Evolutionary conservation across 495 filamentous ascomycete species (phyloP).

Genomic region (Aspergillus ostianus): DNA sequence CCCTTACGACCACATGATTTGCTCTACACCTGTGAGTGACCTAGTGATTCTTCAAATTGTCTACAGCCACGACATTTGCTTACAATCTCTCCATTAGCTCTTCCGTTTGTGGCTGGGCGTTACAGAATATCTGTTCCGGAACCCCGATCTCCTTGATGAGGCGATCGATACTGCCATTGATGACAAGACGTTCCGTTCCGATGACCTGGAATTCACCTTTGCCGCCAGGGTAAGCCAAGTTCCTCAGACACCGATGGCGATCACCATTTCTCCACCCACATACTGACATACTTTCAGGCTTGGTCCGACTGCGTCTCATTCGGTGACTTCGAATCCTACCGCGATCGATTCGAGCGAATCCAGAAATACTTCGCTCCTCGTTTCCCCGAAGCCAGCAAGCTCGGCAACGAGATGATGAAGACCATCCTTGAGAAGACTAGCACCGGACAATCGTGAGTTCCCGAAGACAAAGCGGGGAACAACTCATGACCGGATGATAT

Average conservation of each 20-base stretch:
- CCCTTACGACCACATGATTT: constrained; percentile 99
- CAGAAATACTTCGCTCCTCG: constrained; percentile 87
- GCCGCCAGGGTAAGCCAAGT: constrained; percentile 66
- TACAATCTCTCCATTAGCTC: constrained; percentile 45
- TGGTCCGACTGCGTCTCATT: constrained; percentile 93
- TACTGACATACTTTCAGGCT: constrained; percentile 46
- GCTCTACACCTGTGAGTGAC: constrained; percentile 76
- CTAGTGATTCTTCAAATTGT: neutral
- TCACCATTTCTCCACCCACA: neutral
- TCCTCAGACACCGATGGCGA: neutral
- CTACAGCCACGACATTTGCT: neutral
- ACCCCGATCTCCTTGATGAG: constrained; percentile 78
- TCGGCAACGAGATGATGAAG: constrained; percentile 97
- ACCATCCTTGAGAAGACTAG: constrained; percentile 82
- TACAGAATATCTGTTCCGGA: constrained; percentile 94
- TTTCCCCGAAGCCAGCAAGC: constrained; percentile 76
- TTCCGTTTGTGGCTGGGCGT: constrained; percentile 97
- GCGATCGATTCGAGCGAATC: constrained; percentile 82
- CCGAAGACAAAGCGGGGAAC: neutral
- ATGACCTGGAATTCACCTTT: constrained; percentile 97
- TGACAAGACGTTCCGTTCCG: constrained; percentile 81
- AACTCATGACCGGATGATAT: neutral
- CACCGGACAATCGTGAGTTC: neutral
- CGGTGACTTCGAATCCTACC: constrained; percentile 87
- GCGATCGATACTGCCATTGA: constrained; percentile 80